Conservation (phyloP, 306 rosid genomes). For the Vigna trinervia region DNA sequence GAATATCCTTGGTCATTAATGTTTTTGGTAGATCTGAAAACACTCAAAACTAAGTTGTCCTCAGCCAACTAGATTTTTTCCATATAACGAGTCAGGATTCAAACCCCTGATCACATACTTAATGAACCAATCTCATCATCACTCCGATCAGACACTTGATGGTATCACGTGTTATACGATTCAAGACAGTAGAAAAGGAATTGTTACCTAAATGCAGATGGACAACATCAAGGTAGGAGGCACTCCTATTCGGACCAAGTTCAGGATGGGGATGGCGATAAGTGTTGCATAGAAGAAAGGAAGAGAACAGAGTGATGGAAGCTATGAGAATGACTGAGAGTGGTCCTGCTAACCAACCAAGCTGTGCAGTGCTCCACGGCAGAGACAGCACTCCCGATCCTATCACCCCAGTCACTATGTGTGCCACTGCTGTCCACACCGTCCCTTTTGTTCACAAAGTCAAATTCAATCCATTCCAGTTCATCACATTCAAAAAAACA, state of each 20-base stretch:
- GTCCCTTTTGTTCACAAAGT: slow-evolving; percentile 43
- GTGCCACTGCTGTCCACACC: slow-evolving; percentile 66
- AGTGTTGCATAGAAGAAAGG: slow-evolving; percentile 55
- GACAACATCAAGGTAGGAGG: slow-evolving; percentile 57
- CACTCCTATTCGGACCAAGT: slow-evolving; percentile 49
- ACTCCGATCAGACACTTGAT: not conserved
- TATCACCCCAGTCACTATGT: slow-evolving; percentile 64
- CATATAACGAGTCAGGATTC: no score
- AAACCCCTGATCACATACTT: no score
- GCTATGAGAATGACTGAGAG: slow-evolving; percentile 52
- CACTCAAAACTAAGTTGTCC: not conserved
- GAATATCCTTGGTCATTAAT: not conserved
- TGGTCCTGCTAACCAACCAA: slow-evolving; percentile 68
- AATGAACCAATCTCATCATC: not conserved
- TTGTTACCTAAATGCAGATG: slow-evolving; percentile 47
- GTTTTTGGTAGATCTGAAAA: not conserved
- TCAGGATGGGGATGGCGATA: slow-evolving; percentile 58
- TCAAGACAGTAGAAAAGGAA: not conserved
- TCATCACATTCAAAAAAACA: not conserved
- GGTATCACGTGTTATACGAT: not conserved
- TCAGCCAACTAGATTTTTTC: not conserved
- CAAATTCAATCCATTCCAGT: not conserved
- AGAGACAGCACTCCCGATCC: slow-evolving; percentile 64
- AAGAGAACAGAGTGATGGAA: slow-evolving; percentile 48
- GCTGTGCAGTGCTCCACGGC: slow-evolving; percentile 65